phyloP scores from a whole-genome alignment of 2,329 filamentous ascomycete genomes.

The Colletotrichum lini region DNA sequence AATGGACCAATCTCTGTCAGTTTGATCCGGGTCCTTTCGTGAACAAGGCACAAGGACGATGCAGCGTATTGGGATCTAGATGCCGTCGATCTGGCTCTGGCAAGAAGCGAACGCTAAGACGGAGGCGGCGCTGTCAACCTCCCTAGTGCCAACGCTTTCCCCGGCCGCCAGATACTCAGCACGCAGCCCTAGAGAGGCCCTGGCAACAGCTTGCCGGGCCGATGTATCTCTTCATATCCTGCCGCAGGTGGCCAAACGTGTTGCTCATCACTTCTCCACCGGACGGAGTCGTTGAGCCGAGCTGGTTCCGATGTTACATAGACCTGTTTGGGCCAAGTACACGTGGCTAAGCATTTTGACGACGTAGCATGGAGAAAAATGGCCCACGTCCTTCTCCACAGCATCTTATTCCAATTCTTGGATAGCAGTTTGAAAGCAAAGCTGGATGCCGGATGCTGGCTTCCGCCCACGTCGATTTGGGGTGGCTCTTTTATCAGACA shows the following conservation, averaged over 20 bases:
- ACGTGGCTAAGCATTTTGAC: constrained; percentile 40
- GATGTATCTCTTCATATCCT: constrained; percentile 25
- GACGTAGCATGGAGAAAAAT: constrained; percentile 27
- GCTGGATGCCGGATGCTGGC: constrained; percentile 18
- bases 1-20: neutral
- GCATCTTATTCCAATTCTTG: constrained; percentile 13
- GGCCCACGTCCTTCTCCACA: constrained; percentile 20
- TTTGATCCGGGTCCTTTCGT: constrained; percentile 18
- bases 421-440: neutral
- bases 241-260: constrained; percentile 29
- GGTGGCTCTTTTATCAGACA: constrained; percentile 29
- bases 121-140: constrained; percentile 31
- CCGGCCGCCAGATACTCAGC: neutral
- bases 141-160: constrained; percentile 5
- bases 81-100: constrained; percentile 2
- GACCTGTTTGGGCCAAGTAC: constrained; percentile 9
- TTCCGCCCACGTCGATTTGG: constrained; percentile 12
- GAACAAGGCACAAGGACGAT: neutral
- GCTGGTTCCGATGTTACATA: constrained; percentile 15
- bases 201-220: constrained; percentile 35
- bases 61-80: constrained; percentile 1
- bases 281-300: constrained; percentile 29
- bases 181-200: constrained; percentile 25
- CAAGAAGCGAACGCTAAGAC: constrained; percentile 12
- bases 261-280: constrained; percentile 26